These are phyloP conservation scores for Datura wrightii DNA, from an alignment of 257 asterid species.

Conservation along the genomic window DNA sequence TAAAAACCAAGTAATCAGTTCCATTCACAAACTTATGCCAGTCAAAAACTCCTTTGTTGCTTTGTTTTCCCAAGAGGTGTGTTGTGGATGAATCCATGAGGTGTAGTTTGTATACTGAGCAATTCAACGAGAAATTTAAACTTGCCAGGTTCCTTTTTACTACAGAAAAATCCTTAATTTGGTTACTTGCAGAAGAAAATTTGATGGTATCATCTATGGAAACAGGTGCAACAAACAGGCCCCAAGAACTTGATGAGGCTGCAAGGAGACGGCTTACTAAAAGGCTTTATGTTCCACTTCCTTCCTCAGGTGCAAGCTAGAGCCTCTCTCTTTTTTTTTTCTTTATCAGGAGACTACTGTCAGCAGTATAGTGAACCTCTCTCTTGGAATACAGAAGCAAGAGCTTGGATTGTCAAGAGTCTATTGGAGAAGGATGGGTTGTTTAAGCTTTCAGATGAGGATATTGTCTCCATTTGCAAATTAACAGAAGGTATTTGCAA, in stretches of 20 bases:
- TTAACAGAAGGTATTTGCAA: constrained; percentile 72
- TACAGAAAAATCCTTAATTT: constrained; percentile 1
- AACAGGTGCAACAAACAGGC: constrained; percentile 98
- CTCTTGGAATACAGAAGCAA: constrained; percentile 71
- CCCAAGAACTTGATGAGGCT: constrained; percentile 99
- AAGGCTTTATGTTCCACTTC: constrained; percentile 95
- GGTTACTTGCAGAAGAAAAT: constrained; percentile 13
- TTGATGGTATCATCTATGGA: constrained; percentile 5
- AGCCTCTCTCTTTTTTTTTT: neutral
- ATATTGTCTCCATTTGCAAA: constrained; percentile 71
- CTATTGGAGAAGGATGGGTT: constrained; percentile 88
- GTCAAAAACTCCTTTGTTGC: neutral
- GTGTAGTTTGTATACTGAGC: neutral
- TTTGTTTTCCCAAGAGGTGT: constrained; percentile 21
- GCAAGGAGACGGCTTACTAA: constrained; percentile 98
- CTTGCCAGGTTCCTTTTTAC: constrained; percentile 22
- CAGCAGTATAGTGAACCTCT: constrained; percentile 13
- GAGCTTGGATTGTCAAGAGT: constrained; percentile 89
- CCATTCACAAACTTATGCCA: constrained; percentile 14
- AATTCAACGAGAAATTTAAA: neutral
- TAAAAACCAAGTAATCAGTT: constrained; percentile 7
- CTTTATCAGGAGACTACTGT: constrained; percentile 24
- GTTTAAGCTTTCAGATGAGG: constrained; percentile 76
- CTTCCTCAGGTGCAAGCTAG: constrained; percentile 75
- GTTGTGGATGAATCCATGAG: constrained; percentile 19